Evolutionary conservation across 1,284 basidiomycete genomes (phyloP), one percentile per base, ranked within the genome.

Genomic region (Boletus subluridellus): DNA sequence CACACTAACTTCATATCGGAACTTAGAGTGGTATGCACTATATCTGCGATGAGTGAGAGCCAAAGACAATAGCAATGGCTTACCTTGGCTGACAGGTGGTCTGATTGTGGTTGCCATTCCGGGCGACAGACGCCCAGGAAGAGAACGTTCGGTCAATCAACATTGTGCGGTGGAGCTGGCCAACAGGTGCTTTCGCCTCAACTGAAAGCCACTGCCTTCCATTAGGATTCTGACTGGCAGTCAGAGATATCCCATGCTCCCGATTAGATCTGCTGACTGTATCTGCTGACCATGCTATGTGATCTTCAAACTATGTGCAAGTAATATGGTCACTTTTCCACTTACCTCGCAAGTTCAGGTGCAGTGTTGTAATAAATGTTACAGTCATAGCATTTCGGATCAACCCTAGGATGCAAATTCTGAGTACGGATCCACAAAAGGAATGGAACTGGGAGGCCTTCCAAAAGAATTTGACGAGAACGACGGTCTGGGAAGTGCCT

Each of bases 11-110:
- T 47, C 39, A 21, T 49, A 39, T 47, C 34, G 52, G 35, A 42
- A 53, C 54, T 47, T 17, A 24, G 47, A 44, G 37, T 49, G 39
- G 17, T 38, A 44, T 21, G 45, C 17, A 37, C 59, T 59, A 35
- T 38, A 52, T 49, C 41, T 54, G 54, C 55, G 30, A 52, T 62
- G 50, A 69, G 65, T 47, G 52, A 52, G 49, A 60, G 53, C 28
- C 28, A 46, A 49, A 21, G 39, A 68, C 65, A 66, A 62, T 66
- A 58, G n/a, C n/a, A 32, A 53, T 55, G 24, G 17, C 66, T 59
- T 15, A 66, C 68, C 55, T 68, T 64, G 67, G 55, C 32, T 7
- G 54, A 57, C 49, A 49, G 54, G 38, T 58, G 59, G 35, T 39
- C 17, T 47, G 44, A 53, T 65, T 58, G 57, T 52, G n/a, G 46